Percentiles rank a stretch among this genome's conserved stretches.
phyloP scores from a whole-genome alignment of 2,329 filamentous ascomycete genomes.

The Monosporascus sp. region DNA sequence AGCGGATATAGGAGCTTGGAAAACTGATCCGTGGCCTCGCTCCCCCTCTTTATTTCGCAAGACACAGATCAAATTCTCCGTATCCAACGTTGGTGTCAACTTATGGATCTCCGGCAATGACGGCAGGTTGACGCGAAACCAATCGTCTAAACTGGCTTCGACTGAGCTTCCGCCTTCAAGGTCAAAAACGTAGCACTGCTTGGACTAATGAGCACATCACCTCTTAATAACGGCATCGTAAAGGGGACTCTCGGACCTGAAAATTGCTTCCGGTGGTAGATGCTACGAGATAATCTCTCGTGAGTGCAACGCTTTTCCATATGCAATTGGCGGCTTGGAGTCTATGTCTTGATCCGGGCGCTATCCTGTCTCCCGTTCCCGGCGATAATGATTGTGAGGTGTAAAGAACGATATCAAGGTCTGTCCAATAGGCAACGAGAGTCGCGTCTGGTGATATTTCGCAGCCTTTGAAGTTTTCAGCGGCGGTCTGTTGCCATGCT shows the following conservation, averaged over 20 bases:
- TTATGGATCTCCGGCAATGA: slow-evolving; percentile 9
- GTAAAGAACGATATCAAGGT: slow-evolving; percentile 22
- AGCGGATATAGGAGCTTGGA: slow-evolving; percentile 1
- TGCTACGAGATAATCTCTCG: slow-evolving; percentile 15
- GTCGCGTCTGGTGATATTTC: slow-evolving; percentile 22
- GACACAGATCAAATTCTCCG: slow-evolving; percentile 15
- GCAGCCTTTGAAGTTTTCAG: slow-evolving; percentile 22
- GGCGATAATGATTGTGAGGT: slow-evolving; percentile 16
- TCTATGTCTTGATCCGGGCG: slow-evolving; percentile 5
- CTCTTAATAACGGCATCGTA: not conserved
- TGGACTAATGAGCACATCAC: not conserved
- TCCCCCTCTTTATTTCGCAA: slow-evolving; percentile 14
- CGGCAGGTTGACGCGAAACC: slow-evolving; percentile 10
- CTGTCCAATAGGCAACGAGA: slow-evolving; percentile 25
- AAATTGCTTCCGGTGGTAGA: slow-evolving; percentile 16
- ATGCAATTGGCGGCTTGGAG: slow-evolving; percentile 13
- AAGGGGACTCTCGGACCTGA: slow-evolving; percentile 3
- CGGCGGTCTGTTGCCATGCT: slow-evolving; percentile 10
- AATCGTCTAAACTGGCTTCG: slow-evolving; percentile 10
- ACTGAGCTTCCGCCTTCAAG: slow-evolving; percentile 12
- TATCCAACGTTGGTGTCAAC: slow-evolving; percentile 14
- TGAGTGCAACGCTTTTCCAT: slow-evolving; percentile 15
- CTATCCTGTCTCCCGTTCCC: not conserved
- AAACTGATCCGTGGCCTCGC: slow-evolving; percentile 5
- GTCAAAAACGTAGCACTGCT: slow-evolving; percentile 19